phyloP scores from a whole-genome alignment of 106 monocot species.

The Allium cepa region DNA sequence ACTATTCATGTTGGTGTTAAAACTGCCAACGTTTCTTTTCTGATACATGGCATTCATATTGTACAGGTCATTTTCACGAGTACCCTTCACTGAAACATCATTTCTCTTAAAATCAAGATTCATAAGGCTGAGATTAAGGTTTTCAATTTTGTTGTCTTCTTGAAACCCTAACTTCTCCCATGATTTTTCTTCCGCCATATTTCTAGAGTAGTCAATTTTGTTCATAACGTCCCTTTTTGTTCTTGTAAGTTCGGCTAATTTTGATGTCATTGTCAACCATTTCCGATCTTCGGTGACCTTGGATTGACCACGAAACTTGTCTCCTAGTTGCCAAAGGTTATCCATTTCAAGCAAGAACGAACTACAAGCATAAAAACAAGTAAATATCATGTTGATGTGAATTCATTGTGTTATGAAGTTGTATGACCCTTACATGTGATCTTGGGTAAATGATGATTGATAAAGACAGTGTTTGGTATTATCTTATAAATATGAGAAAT shows the following conservation, averaged over 20 bases:
- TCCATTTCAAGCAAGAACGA: conserved; percentile 32
- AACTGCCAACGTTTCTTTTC: conserved; percentile 26
- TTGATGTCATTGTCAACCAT: conserved; percentile 75
- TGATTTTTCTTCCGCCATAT: conserved; percentile 22
- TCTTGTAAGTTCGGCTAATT: conserved; percentile 66
- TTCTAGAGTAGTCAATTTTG: conserved; percentile 51
- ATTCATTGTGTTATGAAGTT: no score
- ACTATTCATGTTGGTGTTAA: conserved; percentile 45
- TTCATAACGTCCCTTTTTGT: conserved; percentile 47
- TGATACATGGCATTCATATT: conserved; percentile 37
- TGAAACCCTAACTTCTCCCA: conserved; percentile 64
- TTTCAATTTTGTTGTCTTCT: conserved; percentile 55
- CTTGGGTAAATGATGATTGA: no score
- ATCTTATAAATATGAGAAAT: no score
- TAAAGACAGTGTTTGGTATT: no score
- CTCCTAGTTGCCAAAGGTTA: conserved; percentile 71
- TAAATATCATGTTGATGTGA: background rate
- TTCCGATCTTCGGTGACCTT: conserved; percentile 73
- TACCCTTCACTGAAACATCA: conserved; percentile 37
- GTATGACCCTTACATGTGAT: no score
- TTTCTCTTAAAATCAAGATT: conserved; percentile 75
- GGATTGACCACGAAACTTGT: conserved; percentile 75
- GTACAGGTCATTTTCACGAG: conserved; percentile 24
- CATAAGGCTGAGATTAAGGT: conserved; percentile 39
- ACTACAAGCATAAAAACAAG: background rate